Base-by-base conservation (phyloP, 106 monocot species). In the Apostasia ramifera region DNA sequence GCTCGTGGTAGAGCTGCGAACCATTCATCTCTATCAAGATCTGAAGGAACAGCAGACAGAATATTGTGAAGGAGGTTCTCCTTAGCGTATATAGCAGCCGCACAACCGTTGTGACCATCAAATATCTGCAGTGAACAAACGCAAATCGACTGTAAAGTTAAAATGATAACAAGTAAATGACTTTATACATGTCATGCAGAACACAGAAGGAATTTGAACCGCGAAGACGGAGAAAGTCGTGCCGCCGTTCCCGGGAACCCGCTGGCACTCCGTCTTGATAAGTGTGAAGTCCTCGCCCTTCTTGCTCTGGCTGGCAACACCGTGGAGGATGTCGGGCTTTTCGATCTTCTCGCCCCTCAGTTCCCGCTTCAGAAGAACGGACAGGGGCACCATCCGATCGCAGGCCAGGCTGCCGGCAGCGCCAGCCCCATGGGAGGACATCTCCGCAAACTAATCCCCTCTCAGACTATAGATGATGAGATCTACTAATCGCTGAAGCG, bases 101-200 rank as follows among this genome's bases (percentile, higher is more conserved):
- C 84, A 73, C 84, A 76, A 3, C 95, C 95, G 72, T 95, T 91
- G 75, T 95, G 95, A 3, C 95, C 95, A 84, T 95, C 95, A 84
- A 95, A 86, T 68, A 94, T 67, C 94, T 94, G 84, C 71, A 78
- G 15, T 62, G 41, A 39, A n/a, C 10, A 46, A 44, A 44, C 47
- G 44, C 55, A 60, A 71, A 47, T 47, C 41, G 26, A 11, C 12
- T 53, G n/a, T 45, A 66, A 50, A 37, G 8, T 4, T 66, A 6
- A 44, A 70, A 52, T 52, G 7, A 52, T 52, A 10, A 6, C 52
- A 26, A 26, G 26, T 42, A 40, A 67, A 52, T n/a, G 42, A 43
- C 41, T 9, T 11, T 54, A 9, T 66, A 15, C 5, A 26, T 26
- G 26, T 13, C 42, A 43, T 44, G 9, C 1, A 3, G 3, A 62